phyloP scores from a whole-genome alignment of 177 flowering plant genomes.

The Vitis hybrid region DNA sequence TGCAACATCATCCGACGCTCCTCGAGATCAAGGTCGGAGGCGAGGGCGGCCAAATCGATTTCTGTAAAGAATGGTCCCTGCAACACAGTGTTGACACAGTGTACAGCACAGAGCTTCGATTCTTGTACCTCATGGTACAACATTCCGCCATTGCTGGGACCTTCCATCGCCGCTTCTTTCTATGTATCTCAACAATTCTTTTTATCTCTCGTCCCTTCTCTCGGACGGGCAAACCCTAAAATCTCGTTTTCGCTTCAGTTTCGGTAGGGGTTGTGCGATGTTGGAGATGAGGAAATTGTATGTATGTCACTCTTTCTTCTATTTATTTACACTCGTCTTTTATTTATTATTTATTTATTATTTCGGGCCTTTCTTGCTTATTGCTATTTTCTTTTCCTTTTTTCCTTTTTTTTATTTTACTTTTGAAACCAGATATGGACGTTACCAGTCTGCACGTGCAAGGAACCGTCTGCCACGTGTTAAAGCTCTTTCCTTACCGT shows the following conservation, averaged over 20 bases:
- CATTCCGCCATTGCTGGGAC: slow-evolving; percentile 61
- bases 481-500: background rate
- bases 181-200: background rate
- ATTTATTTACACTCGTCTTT: background rate
- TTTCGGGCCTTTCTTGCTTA: too few relatives aligned
- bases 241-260: too few relatives aligned
- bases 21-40: slow-evolving; percentile 83
- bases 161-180: background rate
- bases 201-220: background rate
- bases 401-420: too few relatives aligned
- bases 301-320: background rate
- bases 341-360: too few relatives aligned
- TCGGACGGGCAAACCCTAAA: background rate
- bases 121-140: slow-evolving; percentile 98
- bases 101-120: slow-evolving; percentile 95
- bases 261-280: too few relatives aligned
- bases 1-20: slow-evolving; percentile 89
- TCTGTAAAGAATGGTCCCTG: slow-evolving; percentile 98
- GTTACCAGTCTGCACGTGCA: slow-evolving; percentile 7
- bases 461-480: background rate
- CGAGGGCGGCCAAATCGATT: slow-evolving; percentile 93
- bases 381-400: too few relatives aligned
- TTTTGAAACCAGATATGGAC: background rate
- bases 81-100: slow-evolving; percentile 92
- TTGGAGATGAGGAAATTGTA: too few relatives aligned